A percentile compares a stretch with the other conserved stretches of the same genome.
Conservation (phyloP, 75 land plant species). For the Picea glauca region DNA sequence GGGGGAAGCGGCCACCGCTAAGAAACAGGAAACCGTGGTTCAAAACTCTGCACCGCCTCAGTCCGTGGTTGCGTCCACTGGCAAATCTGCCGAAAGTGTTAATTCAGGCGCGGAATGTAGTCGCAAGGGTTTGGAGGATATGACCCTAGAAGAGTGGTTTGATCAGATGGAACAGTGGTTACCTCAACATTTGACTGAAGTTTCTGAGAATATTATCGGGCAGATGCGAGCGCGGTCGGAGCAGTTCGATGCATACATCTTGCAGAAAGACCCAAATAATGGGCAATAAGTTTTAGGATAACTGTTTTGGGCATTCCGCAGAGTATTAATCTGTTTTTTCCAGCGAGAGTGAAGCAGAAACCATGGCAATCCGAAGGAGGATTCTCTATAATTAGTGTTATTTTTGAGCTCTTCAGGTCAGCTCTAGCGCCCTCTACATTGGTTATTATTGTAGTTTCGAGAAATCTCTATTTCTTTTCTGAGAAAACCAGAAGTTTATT, state of each 20-base stretch:
- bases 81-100: neutral
- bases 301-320: too few species aligned
- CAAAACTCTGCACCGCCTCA: neutral
- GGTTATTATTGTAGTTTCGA: neutral
- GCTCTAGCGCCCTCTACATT: neutral
- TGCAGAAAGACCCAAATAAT: neutral
- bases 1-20: neutral
- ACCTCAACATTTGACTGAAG: conserved; percentile 28
- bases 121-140: conserved; percentile 22
- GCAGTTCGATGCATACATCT: conserved; percentile 14
- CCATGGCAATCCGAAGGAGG: too few species aligned
- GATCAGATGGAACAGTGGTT: conserved; percentile 32
- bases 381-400: neutral
- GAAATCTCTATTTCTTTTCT: too few species aligned
- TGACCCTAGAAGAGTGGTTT: conserved; percentile 45
- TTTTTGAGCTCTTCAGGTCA: neutral
- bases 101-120: neutral
- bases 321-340: too few species aligned
- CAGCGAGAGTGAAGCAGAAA: too few species aligned
- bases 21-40: neutral
- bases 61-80: conserved; percentile 7
- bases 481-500: too few species aligned
- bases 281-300: neutral
- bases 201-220: conserved; percentile 28
- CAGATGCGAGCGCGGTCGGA: conserved; percentile 20